Base-by-base conservation (phyloP, 2,329 filamentous ascomycete genomes). In the Ascocoryne sarcoides region DNA sequence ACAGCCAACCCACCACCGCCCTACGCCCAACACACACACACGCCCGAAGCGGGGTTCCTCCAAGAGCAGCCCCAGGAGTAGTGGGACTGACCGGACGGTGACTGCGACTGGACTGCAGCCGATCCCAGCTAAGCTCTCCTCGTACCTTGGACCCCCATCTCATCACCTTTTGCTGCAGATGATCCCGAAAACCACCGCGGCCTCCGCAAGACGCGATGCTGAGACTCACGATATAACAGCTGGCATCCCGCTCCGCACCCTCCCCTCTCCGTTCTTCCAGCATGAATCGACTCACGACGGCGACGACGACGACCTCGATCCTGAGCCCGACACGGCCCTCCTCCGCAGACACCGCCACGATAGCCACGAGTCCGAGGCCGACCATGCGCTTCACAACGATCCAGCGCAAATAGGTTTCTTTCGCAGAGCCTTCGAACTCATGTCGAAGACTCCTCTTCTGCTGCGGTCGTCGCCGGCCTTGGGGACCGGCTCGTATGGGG, bases 401-500 rank as follows among this genome's bases (percentile, higher is more conserved):
- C 45, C 46, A 5, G 23, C 7, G 12, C 23, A 26, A 7, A 26
- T 26, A 26, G 23, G 23, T 7, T 12, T 26, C 23, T 38, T 56
- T 10, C 47, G 43, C 33, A 45, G 36, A 38, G 34, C 57, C 33
- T 18, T 41, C 26, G 50, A 37, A 43, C 45, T 57, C 18, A 67
- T 66, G 65, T 67, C 64, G 37, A 65, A 65, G 57, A 64, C 69
- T 46, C 75, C 75, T 43, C 68, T 79, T 42, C 63, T 81, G 39
- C 61, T 76, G 57, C 71, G 73, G 45, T 75, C 75, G 36, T 74
- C 75, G 48, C 75, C 75, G 32, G 73, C 72, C 23, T 69, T 73
- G 56, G 75, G 73, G 42, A 76, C 73, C 26, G 71, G 73, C 16
- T 77, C 75, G 12, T 80, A 80, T 57, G 75, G 76, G 40, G 73